Conservation (phyloP, 495 filamentous ascomycete genomes). For the Lineolata rhizophorae region DNA sequence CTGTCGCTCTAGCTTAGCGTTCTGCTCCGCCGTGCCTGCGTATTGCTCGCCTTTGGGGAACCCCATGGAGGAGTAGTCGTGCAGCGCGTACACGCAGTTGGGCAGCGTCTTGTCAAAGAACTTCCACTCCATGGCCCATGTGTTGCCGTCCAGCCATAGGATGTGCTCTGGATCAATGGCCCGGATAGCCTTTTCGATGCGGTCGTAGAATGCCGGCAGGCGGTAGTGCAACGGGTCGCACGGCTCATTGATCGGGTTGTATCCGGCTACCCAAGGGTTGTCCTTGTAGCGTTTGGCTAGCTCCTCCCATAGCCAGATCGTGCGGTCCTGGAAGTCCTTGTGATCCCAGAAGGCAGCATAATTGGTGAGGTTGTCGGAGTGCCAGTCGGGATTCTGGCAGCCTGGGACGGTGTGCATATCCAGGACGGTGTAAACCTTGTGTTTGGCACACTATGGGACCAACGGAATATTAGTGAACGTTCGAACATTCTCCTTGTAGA, state of each 20-base stretch:
- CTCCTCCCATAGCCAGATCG: constrained; percentile 35
- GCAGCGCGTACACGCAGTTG: constrained; percentile 37
- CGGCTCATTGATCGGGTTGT: constrained; percentile 46
- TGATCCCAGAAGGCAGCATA: constrained; percentile 42
- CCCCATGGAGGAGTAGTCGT: constrained; percentile 37
- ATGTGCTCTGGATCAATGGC: constrained; percentile 38
- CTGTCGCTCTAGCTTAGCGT: constrained; percentile 21
- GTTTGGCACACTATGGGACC: constrained; percentile 26
- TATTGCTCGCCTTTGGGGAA: constrained; percentile 33
- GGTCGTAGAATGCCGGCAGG: constrained; percentile 32
- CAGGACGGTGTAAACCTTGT: constrained; percentile 37
- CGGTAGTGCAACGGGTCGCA: constrained; percentile 32
- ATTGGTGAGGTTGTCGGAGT: constrained; percentile 30
- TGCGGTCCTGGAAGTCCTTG: constrained; percentile 37
- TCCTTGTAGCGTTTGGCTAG: constrained; percentile 32
- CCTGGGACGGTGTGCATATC: constrained; percentile 43
- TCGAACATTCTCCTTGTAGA: not conserved
- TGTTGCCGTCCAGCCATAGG: constrained; percentile 43
- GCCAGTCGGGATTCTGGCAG: constrained; percentile 45
- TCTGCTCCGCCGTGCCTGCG: constrained; percentile 28
- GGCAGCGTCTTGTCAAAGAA: constrained; percentile 24
- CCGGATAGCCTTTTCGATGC: constrained; percentile 35
- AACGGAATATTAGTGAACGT: not conserved
- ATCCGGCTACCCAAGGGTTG: constrained; percentile 37
- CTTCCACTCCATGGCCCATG: constrained; percentile 34